Percentiles rank a stretch among this genome's conserved stretches.
phyloP scores from a whole-genome alignment of 1,284 basidiomycete species.

The Chalciporus sp. region DNA sequence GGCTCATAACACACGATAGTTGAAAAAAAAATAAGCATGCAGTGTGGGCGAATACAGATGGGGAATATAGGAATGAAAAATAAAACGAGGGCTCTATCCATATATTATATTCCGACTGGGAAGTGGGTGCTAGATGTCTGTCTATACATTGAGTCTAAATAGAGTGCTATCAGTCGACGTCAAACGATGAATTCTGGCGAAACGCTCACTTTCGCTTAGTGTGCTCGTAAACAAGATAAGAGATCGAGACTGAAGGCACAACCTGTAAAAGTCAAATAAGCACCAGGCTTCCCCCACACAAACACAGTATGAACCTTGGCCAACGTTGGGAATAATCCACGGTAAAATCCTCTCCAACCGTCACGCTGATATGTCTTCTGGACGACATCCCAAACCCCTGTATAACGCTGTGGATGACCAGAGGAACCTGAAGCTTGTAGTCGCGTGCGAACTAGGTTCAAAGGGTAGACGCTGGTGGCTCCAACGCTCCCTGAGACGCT shows the following conservation, averaged over 20 bases:
- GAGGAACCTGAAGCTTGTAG: slow-evolving; percentile 95
- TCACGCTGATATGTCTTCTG: slow-evolving; percentile 82
- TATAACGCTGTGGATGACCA: slow-evolving; percentile 89
- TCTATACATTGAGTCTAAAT: slow-evolving; percentile 51
- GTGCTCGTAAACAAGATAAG: slow-evolving; percentile 89
- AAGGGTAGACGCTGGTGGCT: slow-evolving; percentile 89
- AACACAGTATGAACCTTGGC: slow-evolving; percentile 65
- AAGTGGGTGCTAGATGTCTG: slow-evolving; percentile 32
- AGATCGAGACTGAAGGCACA: slow-evolving; percentile 92
- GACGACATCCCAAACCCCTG: slow-evolving; percentile 86
- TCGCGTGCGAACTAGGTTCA: slow-evolving; percentile 93
- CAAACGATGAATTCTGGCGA: background rate
- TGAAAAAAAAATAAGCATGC: slow-evolving; percentile 16
- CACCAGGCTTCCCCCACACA: slow-evolving; percentile 3
- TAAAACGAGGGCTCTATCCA: slow-evolving; percentile 31
- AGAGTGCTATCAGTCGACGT: slow-evolving; percentile 11
- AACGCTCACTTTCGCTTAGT: slow-evolving; percentile 71
- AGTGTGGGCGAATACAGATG: slow-evolving; percentile 31
- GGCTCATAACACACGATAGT: slow-evolving; percentile 13
- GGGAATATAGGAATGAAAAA: slow-evolving; percentile 25
- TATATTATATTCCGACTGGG: slow-evolving; percentile 28
- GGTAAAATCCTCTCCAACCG: slow-evolving; percentile 95
- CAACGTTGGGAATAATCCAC: slow-evolving; percentile 87
- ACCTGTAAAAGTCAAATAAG: slow-evolving; percentile 54
- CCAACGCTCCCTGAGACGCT: slow-evolving; percentile 90